Percentiles rank a stretch among this genome's conserved stretches.
Evolutionary conservation across 768 basidiomycete species (phyloP).

Genomic region (Suillus subaureus): DNA sequence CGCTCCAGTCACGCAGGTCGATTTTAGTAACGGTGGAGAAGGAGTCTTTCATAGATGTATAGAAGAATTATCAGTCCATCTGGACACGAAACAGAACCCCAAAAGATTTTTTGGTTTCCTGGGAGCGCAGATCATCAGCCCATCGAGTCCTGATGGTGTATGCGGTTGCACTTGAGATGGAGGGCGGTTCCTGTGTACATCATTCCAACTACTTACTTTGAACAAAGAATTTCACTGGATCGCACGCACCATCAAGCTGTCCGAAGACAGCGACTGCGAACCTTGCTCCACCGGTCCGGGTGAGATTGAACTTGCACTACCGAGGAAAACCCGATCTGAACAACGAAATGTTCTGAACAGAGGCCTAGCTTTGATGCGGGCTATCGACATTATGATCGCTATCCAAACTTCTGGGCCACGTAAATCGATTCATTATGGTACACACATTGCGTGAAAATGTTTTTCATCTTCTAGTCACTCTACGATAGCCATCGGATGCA

Average conservation of each 20-base stretch:
- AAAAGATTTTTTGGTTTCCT: too few relatives aligned
- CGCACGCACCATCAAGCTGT: background rate
- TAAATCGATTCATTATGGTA: background rate
- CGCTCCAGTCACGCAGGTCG: background rate
- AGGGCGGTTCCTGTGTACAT: background rate
- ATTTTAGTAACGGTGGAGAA: background rate
- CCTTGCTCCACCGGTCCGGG: background rate
- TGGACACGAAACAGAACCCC: too few relatives aligned
- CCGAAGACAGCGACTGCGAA: background rate
- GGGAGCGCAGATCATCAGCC: too few relatives aligned
- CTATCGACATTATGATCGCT: background rate
- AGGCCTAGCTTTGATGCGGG: too few relatives aligned
- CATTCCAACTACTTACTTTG: background rate
- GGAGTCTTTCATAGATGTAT: too few relatives aligned
- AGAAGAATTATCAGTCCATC: background rate
- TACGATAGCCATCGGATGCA: background rate
- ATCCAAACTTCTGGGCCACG: too few relatives aligned
- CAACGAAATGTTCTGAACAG: background rate
- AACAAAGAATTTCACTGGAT: background rate
- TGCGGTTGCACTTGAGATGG: background rate
- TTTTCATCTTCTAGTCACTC: background rate
- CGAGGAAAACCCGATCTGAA: background rate
- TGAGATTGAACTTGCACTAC: background rate
- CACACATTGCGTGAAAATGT: background rate
- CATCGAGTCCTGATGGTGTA: background rate